A percentile compares a stretch with the other conserved stretches of the same genome.
These are phyloP conservation scores for Cystofilobasidium bisporidii DNA, from an alignment of 768 basidiomycete genomes.

Conservation along the genomic window DNA sequence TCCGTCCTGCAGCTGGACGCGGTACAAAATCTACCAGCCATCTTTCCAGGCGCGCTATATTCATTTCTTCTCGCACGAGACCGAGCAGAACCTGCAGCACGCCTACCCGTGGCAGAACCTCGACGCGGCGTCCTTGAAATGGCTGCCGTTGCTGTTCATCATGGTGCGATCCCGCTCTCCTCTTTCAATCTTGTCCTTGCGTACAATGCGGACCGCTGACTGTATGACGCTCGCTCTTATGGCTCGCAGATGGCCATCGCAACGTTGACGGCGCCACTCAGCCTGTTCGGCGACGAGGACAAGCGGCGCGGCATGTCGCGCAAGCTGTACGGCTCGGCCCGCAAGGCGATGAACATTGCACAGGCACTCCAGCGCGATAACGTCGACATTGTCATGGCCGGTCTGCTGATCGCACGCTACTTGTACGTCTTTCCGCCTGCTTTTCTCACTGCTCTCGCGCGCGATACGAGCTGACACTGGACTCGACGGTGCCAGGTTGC, in stretches of 20 bases:
- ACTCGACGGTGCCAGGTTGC: no score
- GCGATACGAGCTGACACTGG: no score
- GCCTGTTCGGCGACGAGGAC: conserved; percentile 35
- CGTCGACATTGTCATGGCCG: conserved; percentile 40
- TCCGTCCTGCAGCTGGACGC: conserved; percentile 43
- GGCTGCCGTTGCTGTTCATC: conserved; percentile 41
- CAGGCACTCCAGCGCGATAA: conserved; percentile 42
- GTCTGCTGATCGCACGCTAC: conserved; percentile 40
- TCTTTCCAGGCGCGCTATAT: conserved; percentile 38
- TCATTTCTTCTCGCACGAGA: conserved; percentile 37
- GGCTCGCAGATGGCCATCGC: conserved; percentile 38
- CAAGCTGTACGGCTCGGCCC: conserved; percentile 38
- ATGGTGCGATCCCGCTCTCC: conserved; percentile 34
- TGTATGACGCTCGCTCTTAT: neutral
- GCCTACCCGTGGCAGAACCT: conserved; percentile 29
- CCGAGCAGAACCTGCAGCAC: conserved; percentile 36
- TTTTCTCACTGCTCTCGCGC: neutral
- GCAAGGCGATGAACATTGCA: conserved; percentile 39
- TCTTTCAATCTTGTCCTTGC: neutral
- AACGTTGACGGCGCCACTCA: conserved; percentile 38
- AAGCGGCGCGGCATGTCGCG: conserved; percentile 39
- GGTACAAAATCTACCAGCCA: conserved; percentile 41
- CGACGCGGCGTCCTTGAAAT: conserved; percentile 39
- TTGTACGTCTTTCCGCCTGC: conserved; percentile 33
- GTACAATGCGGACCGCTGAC: no score